Evolutionary conservation across 163 green algal species (phyloP), one percentile per base, ranked within the genome.

Genomic region (Chlamydomonas reinhardtii): DNA sequence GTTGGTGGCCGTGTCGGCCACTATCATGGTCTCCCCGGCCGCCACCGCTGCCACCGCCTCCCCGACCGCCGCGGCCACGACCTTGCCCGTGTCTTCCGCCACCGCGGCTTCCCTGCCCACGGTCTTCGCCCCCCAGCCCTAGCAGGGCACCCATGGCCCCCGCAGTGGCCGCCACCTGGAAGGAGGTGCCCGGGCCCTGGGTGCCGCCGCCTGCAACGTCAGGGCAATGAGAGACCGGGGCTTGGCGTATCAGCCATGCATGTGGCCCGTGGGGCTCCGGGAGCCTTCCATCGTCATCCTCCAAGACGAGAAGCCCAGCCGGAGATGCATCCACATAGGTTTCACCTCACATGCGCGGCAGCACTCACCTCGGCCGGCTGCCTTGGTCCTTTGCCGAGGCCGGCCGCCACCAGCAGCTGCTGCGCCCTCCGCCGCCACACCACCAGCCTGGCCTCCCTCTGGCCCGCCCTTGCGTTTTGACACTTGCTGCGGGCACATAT

Each of bases 381-480:
- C 84, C 11, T 72, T 68, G 2, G 65, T 43, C 8, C 78, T 69
- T 20, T 85, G 78, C 24, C 78, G 78, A 0, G 78, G 78, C 62
- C 76, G 37, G 16, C 65, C 39, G 29, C 54, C 79, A 4, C 34
- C 79, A 0, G 37, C 54, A 24, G 34, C 48, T 5, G 43, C 62
- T 2, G 56, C 81, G 15, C 56, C 43, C 29, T n/a, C 62, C 25
- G 61, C 61, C 9, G 76, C 62, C 25, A 20, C 35, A 59, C 62
- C 32, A 8, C 61, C 70, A 0, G 76, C 84, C 2, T 65, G 61
- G 19, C 11, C 70, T 0, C 64, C 75, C 11, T 87, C 89, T 6
- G 34, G 61, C 6, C 65, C 85, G 35, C 75, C 76, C 61, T 89
- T 85, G 43, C 76, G 85, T 62, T 89, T 89, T 22, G 76, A 37